A percentile compares a stretch with the other conserved stretches of the same genome.
Evolutionary conservation across 2,329 filamentous ascomycete species (phyloP).

Genomic region (Pseudogymnoascus pannorum): DNA sequence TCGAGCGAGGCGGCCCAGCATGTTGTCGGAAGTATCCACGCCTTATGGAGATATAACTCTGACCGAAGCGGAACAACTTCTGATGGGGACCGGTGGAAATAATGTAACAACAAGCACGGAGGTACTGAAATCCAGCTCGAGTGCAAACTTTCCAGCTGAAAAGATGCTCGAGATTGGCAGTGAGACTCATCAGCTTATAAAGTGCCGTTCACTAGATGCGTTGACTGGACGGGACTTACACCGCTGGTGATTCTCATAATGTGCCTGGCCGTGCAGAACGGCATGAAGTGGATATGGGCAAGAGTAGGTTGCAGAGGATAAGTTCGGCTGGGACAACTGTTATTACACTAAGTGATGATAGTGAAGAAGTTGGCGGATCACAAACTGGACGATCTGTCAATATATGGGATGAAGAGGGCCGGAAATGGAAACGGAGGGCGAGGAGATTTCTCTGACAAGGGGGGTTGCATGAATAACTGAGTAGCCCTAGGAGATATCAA

Average conservation of each 20-base stretch:
- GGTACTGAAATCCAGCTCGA: neutral
- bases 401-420: neutral
- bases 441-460: slow-evolving; percentile 18
- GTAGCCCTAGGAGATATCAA: neutral
- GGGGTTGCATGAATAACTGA: no score
- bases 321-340: slow-evolving; percentile 27
- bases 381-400: slow-evolving; percentile 12
- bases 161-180: neutral
- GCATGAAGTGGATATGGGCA: neutral
- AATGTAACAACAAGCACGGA: neutral
- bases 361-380: slow-evolving; percentile 25
- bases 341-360: slow-evolving; percentile 22
- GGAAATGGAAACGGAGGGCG: slow-evolving; percentile 17
- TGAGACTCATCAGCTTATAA: neutral
- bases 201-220: neutral
- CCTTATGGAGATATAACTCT: slow-evolving; percentile 15
- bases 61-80: neutral
- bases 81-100: neutral
- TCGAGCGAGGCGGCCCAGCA: slow-evolving; percentile 18
- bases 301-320: slow-evolving; percentile 17
- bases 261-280: neutral
- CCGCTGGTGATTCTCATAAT: neutral
- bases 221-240: neutral
- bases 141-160: neutral
- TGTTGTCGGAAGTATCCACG: slow-evolving; percentile 24